Base-by-base conservation (phyloP, 306 rosid species). In the Pyrus betulifolia region DNA sequence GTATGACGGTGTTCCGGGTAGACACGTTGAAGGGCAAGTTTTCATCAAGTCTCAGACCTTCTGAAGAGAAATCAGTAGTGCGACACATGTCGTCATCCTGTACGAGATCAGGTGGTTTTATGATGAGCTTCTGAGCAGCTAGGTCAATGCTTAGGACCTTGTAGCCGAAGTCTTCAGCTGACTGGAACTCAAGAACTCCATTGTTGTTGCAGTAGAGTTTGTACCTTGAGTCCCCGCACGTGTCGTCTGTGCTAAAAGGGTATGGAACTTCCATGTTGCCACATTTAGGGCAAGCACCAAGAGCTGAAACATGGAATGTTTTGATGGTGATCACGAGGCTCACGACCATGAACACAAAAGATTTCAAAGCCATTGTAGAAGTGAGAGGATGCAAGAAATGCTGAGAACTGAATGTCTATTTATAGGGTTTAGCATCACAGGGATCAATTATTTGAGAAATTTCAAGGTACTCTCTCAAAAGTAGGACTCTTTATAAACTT, bases 1-100 rank as follows among this genome's bases (percentile, higher is more conserved):
- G 33, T 85, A 89, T 84, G 33, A 94, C 98, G 6, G 97, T 90
- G 54, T 94, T 94, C 5, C 75, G 88, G 9, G 87, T 75, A 18
- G 97, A 91, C 28, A 91, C 78, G 64, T 91, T 91, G 75, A 91
- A 94, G 72, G 98, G 98, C 30, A 75, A 80, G 52, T 19, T 75
- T 46, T 90, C 91, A 74, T 90, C 91, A 46, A 94, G 84, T 46
- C 80, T 31, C 11, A 90, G 59, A 3, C 97, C 98, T 78, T 86
- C 84, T 19, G 18, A 40, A 11, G 62, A 22, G 46, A 90, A 82
- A 83, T 94, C 98, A 74, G 96, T 78, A 73, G 96, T 85, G 70
- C 59, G 82, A 79, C 98, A 94, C 9, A 82, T 51, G 87, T 87
- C 2, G 14, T 5, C 6, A 49, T 25, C 28, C 4, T 18, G 19